These are phyloP conservation scores for Alternaria tenuissima DNA, from an alignment of 2,329 filamentous ascomycete genomes.

Conservation along the genomic window DNA sequence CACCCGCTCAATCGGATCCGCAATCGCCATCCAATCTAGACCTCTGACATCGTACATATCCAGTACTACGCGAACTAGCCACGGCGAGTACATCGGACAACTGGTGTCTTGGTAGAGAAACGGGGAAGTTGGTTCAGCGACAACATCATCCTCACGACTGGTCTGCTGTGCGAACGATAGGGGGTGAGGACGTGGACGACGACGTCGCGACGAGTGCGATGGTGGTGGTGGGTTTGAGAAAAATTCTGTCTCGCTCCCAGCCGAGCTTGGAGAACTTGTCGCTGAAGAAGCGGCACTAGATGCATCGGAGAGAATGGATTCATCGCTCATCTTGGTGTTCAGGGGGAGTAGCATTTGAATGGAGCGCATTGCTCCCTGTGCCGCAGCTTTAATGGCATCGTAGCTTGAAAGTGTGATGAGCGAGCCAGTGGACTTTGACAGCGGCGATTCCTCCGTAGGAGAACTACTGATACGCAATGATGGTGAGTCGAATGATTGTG, in stretches of 20 bases:
- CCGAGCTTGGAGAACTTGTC: constrained; percentile 38
- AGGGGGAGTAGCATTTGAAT: constrained; percentile 30
- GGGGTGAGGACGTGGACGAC: constrained; percentile 23
- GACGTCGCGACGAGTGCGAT: background rate
- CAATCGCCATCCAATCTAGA: constrained; percentile 50
- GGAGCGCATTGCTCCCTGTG: constrained; percentile 19
- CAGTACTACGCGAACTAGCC: constrained; percentile 49
- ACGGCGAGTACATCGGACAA: constrained; percentile 44
- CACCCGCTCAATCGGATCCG: constrained; percentile 43
- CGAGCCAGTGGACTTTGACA: constrained; percentile 46
- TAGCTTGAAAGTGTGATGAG: constrained; percentile 32
- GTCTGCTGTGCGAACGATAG: constrained; percentile 19
- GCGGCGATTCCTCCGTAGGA: constrained; percentile 45
- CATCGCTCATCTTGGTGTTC: constrained; percentile 46
- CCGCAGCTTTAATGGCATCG: constrained; percentile 29
- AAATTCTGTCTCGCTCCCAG: constrained; percentile 18
- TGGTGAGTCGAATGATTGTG: constrained; percentile 48
- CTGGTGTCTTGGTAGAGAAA: constrained; percentile 42
- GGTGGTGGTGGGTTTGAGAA: constrained; percentile 13
- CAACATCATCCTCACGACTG: constrained; percentile 2
- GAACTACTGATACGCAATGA: constrained; percentile 39
- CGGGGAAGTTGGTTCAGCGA: constrained; percentile 23
- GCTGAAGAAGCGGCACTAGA: constrained; percentile 30
- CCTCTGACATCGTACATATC: constrained; percentile 47
- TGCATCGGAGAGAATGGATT: constrained; percentile 37